Evolutionary conservation across 176 grass and related monocot genomes (phyloP).

Genomic region (Oryza meridionalis): DNA sequence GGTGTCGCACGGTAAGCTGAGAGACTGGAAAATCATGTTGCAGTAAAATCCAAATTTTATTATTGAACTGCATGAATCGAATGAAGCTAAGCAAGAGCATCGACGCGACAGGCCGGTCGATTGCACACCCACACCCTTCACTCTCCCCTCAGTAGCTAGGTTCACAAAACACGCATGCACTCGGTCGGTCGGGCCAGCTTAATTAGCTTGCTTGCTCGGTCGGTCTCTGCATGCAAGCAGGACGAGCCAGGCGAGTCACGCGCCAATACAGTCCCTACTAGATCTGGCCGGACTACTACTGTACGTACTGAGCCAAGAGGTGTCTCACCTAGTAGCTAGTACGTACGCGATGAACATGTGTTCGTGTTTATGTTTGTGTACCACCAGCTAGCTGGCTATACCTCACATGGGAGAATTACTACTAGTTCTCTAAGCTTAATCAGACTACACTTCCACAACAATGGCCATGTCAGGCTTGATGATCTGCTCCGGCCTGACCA

Average conservation of each 20-base stretch:
- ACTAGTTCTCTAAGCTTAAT: background rate
- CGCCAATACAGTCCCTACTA: slow-evolving; percentile 26
- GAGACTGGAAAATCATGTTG: background rate
- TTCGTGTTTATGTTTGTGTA: background rate
- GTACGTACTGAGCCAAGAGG: background rate
- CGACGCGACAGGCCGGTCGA: background rate
- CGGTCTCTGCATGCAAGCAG: background rate
- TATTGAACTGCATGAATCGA: background rate
- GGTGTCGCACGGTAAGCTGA: background rate
- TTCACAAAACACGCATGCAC: background rate
- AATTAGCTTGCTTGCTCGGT: background rate
- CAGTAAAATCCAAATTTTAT: slow-evolving; percentile 32
- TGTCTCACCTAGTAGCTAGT: background rate
- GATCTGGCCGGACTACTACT: background rate
- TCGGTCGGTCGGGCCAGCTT: slow-evolving; percentile 6
- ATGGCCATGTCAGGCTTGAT: slow-evolving; percentile 43
- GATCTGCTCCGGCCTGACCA: background rate
- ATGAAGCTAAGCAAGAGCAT: slow-evolving; percentile 1
- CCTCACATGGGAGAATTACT: background rate
- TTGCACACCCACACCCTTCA: background rate
- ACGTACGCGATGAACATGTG: background rate
- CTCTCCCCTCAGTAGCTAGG: background rate
- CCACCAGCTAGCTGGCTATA: background rate
- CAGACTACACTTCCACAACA: slow-evolving; percentile 19
- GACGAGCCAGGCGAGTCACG: background rate